Percentiles rank a stretch among this genome's conserved stretches.
phyloP scores from a whole-genome alignment of 2,329 filamentous ascomycete species.

The Dactylellina parvicollis region DNA sequence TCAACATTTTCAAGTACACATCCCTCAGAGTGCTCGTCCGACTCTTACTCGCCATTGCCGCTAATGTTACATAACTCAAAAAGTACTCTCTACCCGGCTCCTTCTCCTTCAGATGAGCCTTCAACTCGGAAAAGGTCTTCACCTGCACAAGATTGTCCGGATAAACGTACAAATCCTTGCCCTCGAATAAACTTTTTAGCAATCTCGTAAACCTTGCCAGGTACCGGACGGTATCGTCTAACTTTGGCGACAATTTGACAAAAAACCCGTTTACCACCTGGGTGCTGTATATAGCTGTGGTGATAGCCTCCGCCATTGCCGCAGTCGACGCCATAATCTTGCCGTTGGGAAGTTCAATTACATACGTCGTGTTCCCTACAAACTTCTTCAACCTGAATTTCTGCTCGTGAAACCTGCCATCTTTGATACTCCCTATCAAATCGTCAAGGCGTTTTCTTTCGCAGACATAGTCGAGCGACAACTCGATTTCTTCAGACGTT shows the following conservation, averaged over 20 bases:
- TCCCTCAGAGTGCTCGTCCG: slow-evolving; percentile 78
- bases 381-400: slow-evolving; percentile 81
- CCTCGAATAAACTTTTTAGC: slow-evolving; percentile 71
- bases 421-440: slow-evolving; percentile 80
- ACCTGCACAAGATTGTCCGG: slow-evolving; percentile 72
- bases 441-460: slow-evolving; percentile 85
- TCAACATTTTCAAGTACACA: slow-evolving; percentile 83
- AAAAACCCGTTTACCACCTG: slow-evolving; percentile 83
- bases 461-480: slow-evolving; percentile 81
- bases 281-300: slow-evolving; percentile 78
- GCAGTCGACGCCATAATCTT: slow-evolving; percentile 11
- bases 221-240: slow-evolving; percentile 82
- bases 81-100: slow-evolving; percentile 68
- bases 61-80: slow-evolving; percentile 77
- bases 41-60: slow-evolving; percentile 77
- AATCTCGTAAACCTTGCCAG: slow-evolving; percentile 76
- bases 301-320: slow-evolving; percentile 67
- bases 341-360: slow-evolving; percentile 71
- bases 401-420: slow-evolving; percentile 83
- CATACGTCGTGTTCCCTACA: slow-evolving; percentile 79
- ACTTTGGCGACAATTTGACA: slow-evolving; percentile 76
- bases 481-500: slow-evolving; percentile 68
- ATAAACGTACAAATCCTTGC: slow-evolving; percentile 70
- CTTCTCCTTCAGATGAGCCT: slow-evolving; percentile 67
- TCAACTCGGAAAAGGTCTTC: slow-evolving; percentile 73